These are phyloP conservation scores for Lotus japonicus DNA, from an alignment of 306 rosid species.

Conservation along the genomic window DNA sequence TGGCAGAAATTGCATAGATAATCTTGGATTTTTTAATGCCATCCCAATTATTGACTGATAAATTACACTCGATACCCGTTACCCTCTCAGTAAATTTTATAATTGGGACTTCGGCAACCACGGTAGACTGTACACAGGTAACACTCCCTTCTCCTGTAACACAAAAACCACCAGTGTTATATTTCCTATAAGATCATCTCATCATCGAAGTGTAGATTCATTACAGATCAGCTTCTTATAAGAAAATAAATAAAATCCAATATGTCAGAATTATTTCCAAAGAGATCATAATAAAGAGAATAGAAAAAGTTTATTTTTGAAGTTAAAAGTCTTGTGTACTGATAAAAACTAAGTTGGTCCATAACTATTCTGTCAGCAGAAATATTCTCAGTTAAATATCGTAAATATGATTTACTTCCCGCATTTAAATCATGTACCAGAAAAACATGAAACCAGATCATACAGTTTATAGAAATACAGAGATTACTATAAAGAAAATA, in stretches of 20 bases:
- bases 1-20: slow-evolving; percentile 33
- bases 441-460: background rate
- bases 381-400: background rate
- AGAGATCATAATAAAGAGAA: slow-evolving; percentile 5
- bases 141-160: slow-evolving; percentile 36
- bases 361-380: background rate
- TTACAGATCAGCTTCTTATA: background rate
- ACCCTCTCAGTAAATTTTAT: slow-evolving; percentile 44
- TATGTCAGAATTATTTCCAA: slow-evolving; percentile 5
- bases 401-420: background rate
- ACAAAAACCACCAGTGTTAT: slow-evolving; percentile 7
- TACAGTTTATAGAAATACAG: background rate
- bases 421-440: background rate
- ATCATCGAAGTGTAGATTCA: background rate
- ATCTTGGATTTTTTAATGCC: slow-evolving; percentile 38
- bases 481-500: background rate
- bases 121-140: slow-evolving; percentile 22
- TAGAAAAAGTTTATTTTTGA: background rate
- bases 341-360: background rate
- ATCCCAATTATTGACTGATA: slow-evolving; percentile 42
- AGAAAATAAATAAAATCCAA: slow-evolving; percentile 7
- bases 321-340: background rate
- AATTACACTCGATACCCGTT: slow-evolving; percentile 48
- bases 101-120: slow-evolving; percentile 36
- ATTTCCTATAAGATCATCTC: slow-evolving; percentile 3